Base-by-base conservation (phyloP, 2,329 filamentous ascomycete species). In the Waltergamsia citrina region DNA sequence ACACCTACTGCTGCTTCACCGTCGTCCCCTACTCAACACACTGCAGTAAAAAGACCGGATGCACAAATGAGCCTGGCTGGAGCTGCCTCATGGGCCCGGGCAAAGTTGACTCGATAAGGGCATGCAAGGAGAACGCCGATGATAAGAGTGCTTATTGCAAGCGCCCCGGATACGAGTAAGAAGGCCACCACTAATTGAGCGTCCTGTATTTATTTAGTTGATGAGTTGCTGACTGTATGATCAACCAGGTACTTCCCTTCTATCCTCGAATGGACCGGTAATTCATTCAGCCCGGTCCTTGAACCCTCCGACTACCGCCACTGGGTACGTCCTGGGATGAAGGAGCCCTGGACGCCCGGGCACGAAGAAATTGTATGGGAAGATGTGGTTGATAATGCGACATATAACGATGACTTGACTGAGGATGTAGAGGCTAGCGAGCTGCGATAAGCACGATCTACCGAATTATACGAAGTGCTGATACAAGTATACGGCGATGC, bases 361-460 rank as follows among this genome's bases (percentile, higher is more conserved):
- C 7, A 16, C 11, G 23, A 26, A 6, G 32, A 34, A 18, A 34
- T 34, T 3, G 11, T 12, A 15, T 34, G 32, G 32, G 32, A 52
- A 12, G 28, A 29, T 4, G 3, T n/a, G n/a, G n/a, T n/a, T n/a
- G n/a, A n/a, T n/a, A n/a, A n/a, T n/a, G n/a, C n/a, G n/a, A n/a
- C n/a, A n/a, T n/a, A n/a, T n/a, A n/a, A n/a, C n/a, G n/a, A n/a
- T n/a, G n/a, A n/a, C n/a, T n/a, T n/a, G n/a, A n/a, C n/a, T n/a
- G n/a, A n/a, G n/a, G n/a, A n/a, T n/a, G n/a, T n/a, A n/a, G n/a
- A n/a, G n/a, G n/a, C n/a, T n/a, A n/a, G n/a, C n/a, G n/a, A n/a
- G n/a, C n/a, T n/a, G n/a, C n/a, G n/a, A n/a, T n/a, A n/a, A n/a
- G n/a, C n/a, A n/a, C n/a, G n/a, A n/a, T n/a, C n/a, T n/a, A n/a